These are phyloP conservation scores for Priceomyces fermenticarens DNA, from an alignment of 805 yeast genomes.

Conservation along the genomic window DNA sequence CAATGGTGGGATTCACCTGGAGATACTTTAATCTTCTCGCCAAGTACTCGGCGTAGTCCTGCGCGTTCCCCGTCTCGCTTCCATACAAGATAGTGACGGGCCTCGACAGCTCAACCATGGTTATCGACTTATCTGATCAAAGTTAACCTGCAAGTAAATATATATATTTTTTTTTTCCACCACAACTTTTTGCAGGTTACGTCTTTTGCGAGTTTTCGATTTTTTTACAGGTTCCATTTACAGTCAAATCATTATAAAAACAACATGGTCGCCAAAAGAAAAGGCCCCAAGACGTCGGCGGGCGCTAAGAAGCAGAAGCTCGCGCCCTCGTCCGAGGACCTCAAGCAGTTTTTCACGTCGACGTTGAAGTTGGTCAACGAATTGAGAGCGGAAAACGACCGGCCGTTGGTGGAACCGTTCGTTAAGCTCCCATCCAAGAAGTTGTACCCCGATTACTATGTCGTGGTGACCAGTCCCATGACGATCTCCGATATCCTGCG, in stretches of 20 bases:
- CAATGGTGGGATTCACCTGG: constrained; percentile 46
- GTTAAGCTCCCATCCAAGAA: constrained; percentile 34
- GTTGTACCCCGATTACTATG: constrained; percentile 39
- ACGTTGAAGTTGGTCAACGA: constrained; percentile 30
- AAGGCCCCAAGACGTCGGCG: constrained; percentile 6
- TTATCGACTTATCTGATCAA: background rate
- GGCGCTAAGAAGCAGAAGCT: constrained; percentile 14
- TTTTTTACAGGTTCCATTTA: background rate
- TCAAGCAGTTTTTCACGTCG: constrained; percentile 25
- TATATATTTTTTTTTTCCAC: no score
- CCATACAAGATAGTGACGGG: constrained; percentile 70
- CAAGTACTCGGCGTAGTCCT: constrained; percentile 73
- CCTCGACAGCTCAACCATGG: background rate
- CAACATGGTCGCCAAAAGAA: constrained; percentile 24
- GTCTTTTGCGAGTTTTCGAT: background rate
- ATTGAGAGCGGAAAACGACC: constrained; percentile 27
- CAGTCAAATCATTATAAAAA: background rate
- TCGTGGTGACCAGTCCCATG: constrained; percentile 32
- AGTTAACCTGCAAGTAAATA: constrained; percentile 1
- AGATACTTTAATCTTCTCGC: constrained; percentile 53
- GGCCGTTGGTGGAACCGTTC: constrained; percentile 25
- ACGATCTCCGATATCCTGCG: constrained; percentile 31
- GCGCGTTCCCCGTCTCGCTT: constrained; percentile 89
- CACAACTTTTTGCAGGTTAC: constrained; percentile 2
- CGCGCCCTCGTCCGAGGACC: constrained; percentile 20